Evolutionary conservation across 2,329 filamentous ascomycete genomes (phyloP).

Genomic region (Claviceps sp.): DNA sequence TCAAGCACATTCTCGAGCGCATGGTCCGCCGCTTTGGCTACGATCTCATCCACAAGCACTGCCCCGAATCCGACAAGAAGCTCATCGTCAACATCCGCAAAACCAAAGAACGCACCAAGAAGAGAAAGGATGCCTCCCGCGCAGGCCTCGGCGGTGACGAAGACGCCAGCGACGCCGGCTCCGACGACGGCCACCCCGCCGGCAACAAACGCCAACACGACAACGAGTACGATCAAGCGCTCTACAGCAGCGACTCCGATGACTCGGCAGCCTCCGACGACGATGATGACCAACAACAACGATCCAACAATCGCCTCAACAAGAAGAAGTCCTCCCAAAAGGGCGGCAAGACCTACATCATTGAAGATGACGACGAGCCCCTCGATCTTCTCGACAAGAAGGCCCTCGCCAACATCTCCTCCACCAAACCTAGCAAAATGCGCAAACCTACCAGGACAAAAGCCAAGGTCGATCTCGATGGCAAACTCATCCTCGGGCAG

Average conservation of each 20-base stretch:
- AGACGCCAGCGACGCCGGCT: constrained; percentile 42
- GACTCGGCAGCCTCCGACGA: constrained; percentile 38
- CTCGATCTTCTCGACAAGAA: constrained; percentile 84
- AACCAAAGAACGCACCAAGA: constrained; percentile 80
- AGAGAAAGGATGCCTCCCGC: constrained; percentile 62
- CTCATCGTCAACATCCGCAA: constrained; percentile 91
- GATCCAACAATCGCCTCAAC: constrained; percentile 20
- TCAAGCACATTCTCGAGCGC: constrained; percentile 94
- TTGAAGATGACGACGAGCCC: constrained; percentile 89
- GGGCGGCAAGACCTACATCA: constrained; percentile 66
- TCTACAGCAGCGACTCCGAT: constrained; percentile 69
- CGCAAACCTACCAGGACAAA: constrained; percentile 44
- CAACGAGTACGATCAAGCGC: constrained; percentile 90
- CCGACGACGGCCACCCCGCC: constrained; percentile 25
- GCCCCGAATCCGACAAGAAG: constrained; percentile 78
- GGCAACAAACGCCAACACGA: constrained; percentile 51
- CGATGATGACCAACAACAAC: constrained; percentile 22
- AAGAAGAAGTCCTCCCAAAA: constrained; percentile 38
- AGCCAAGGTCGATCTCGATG: constrained; percentile 60
- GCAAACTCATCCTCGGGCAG: constrained; percentile 64
- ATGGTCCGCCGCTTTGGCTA: constrained; percentile 87
- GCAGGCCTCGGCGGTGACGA: constrained; percentile 38
- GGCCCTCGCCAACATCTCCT: constrained; percentile 84
- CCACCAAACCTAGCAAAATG: constrained; percentile 63
- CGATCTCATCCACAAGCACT: constrained; percentile 63